Percentiles rank a stretch among this genome's conserved stretches.
Conservation (phyloP, 106 monocot genomes). For the Alisma plantagoaquatica region DNA sequence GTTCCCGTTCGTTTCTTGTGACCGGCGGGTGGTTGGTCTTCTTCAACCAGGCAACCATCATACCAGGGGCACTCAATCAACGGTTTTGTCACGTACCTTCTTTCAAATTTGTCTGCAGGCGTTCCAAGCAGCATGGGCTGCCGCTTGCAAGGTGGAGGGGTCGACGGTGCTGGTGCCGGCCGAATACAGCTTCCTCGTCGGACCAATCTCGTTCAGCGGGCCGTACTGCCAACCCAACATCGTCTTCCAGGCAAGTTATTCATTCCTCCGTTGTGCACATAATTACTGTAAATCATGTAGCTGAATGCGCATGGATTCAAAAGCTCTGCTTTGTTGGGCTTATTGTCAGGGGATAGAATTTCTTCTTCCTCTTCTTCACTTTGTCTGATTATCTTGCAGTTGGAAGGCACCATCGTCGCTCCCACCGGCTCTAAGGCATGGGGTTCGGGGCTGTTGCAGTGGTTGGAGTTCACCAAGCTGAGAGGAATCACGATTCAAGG, state of each 20-base stretch:
- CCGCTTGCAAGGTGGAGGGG: constrained; percentile 44
- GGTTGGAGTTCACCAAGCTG: constrained; percentile 43
- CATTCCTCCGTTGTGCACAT: too few relatives aligned
- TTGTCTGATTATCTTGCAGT: constrained; percentile 15
- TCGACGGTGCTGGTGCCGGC: constrained; percentile 40
- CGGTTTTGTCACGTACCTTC: not conserved
- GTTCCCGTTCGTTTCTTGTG: too few relatives aligned
- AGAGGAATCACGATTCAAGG: constrained; percentile 34
- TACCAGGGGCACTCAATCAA: not conserved
- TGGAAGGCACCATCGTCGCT: constrained; percentile 35
- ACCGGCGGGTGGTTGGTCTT: too few relatives aligned
- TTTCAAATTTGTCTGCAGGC: constrained; percentile 28
- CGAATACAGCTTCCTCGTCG: constrained; percentile 26
- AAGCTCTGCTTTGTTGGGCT: too few relatives aligned
- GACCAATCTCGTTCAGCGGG: constrained; percentile 55
- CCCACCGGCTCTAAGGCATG: constrained; percentile 25
- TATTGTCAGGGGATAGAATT: too few relatives aligned
- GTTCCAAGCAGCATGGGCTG: constrained; percentile 53
- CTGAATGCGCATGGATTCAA: too few relatives aligned
- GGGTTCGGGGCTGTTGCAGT: constrained; percentile 29
- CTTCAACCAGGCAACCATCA: too few relatives aligned
- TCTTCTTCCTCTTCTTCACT: too few relatives aligned
- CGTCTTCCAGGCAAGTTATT: constrained; percentile 43
- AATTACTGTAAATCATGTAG: too few relatives aligned
- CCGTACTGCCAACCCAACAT: constrained; percentile 45